A percentile compares a stretch with the other conserved stretches of the same genome.
These are phyloP conservation scores for Eucalyptus curtisii DNA, from an alignment of 345 rosid species.

Conservation along the genomic window DNA sequence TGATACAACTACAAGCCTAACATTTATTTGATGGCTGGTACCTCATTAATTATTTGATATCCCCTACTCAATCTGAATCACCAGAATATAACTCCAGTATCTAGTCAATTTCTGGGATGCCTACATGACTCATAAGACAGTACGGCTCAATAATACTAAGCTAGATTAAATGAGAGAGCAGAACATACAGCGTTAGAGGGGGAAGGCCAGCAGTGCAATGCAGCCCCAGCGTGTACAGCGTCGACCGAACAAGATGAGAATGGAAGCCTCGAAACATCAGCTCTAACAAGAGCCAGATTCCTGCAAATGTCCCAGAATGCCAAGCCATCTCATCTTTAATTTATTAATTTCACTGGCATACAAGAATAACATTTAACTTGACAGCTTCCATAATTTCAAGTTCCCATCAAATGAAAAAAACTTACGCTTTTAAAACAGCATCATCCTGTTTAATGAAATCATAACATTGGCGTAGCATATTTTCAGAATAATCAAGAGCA, in stretches of 20 bases:
- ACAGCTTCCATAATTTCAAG: not conserved
- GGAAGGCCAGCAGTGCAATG: constrained; percentile 95
- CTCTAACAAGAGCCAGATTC: constrained; percentile 84
- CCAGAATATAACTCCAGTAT: not conserved
- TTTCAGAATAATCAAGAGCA: constrained; percentile 94
- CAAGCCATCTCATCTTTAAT: not conserved
- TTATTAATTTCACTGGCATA: not conserved
- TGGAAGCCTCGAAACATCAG: constrained; percentile 86
- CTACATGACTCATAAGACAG: not conserved
- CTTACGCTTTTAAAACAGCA: constrained; percentile 26
- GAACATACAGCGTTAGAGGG: constrained; percentile 74
- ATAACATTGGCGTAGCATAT: constrained; percentile 89
- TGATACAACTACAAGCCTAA: not conserved
- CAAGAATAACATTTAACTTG: not conserved
- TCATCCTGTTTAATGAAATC: constrained; percentile 64
- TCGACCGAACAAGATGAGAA: constrained; percentile 74
- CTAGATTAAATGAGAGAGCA: not conserved
- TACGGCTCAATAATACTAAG: not conserved
- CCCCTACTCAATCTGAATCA: not conserved
- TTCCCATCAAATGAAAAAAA: not conserved
- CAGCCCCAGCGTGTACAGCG: constrained; percentile 95
- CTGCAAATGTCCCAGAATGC: constrained; percentile 15
- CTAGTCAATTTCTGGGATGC: not conserved
- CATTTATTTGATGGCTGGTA: not conserved
- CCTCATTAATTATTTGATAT: not conserved